These are phyloP conservation scores for Kentomonas sorsogonicus DNA, from an alignment of 208 protist genomes.

Conservation along the genomic window DNA sequence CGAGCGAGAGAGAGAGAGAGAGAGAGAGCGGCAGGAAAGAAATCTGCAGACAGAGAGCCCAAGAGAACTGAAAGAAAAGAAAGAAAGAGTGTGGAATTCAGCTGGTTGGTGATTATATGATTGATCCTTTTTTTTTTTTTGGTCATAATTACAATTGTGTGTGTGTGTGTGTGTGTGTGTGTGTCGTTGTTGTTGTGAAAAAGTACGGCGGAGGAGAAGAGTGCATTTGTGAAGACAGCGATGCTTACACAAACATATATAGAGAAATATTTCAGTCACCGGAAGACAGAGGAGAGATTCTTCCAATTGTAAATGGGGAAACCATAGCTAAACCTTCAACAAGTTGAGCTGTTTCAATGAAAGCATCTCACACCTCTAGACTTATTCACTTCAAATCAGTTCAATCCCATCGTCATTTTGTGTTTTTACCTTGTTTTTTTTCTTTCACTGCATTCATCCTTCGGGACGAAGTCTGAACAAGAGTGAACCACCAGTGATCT, in stretches of 20 bases:
- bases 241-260: no score
- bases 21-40: constrained; percentile 2
- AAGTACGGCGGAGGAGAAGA: not conserved
- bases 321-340: no score
- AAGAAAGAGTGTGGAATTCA: not conserved
- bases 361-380: no score
- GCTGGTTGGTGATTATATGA: constrained; percentile 3
- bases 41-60: not conserved
- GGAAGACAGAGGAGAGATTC: no score
- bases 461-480: no score
- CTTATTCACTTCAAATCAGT: no score
- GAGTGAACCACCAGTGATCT: not conserved
- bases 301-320: no score
- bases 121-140: constrained; percentile 13
- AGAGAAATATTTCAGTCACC: no score
- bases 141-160: not conserved
- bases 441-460: no score
- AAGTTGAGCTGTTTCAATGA: no score
- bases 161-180: not conserved
- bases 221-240: not conserved
- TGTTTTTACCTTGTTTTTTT: no score
- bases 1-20: constrained; percentile 2
- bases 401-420: no score
- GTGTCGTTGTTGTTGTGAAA: constrained; percentile 3
- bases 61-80: constrained; percentile 6